These are phyloP conservation scores for Yamadazyma buinensis DNA, from an alignment of 1,139 yeast genomes.

Conservation along the genomic window DNA sequence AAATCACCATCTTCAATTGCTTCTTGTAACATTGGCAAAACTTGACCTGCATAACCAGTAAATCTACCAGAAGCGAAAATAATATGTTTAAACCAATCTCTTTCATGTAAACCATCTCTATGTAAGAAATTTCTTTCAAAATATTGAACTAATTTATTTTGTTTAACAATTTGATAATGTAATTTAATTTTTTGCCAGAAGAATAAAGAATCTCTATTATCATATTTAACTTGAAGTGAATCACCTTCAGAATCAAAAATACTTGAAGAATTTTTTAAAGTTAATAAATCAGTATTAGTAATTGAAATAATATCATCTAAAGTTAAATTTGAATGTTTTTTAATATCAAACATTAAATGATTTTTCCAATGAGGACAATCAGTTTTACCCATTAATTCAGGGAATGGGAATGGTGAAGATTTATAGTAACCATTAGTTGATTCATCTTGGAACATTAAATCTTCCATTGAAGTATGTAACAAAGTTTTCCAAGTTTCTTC, in stretches of 20 bases:
- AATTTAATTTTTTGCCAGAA: slow-evolving; percentile 44
- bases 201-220: slow-evolving; percentile 28
- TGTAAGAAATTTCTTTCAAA: slow-evolving; percentile 68
- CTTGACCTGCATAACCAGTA: slow-evolving; percentile 84
- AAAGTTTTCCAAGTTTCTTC: slow-evolving; percentile 17
- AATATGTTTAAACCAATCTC: slow-evolving; percentile 87
- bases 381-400: slow-evolving; percentile 17
- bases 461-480: slow-evolving; percentile 17
- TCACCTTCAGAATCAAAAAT: slow-evolving; percentile 35
- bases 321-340: slow-evolving; percentile 16
- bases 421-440: slow-evolving; percentile 24
- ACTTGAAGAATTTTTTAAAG: slow-evolving; percentile 23
- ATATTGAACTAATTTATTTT: slow-evolving; percentile 44
- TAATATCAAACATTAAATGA: slow-evolving; percentile 9
- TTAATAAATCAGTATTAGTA: slow-evolving; percentile 24
- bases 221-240: slow-evolving; percentile 32
- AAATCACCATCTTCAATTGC: slow-evolving; percentile 69
- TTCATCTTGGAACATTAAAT: slow-evolving; percentile 18
- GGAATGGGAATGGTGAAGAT: slow-evolving; percentile 18
- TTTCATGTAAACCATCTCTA: slow-evolving; percentile 56
- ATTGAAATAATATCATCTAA: slow-evolving; percentile 25
- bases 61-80: slow-evolving; percentile 80
- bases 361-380: slow-evolving; percentile 11
- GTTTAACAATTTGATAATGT: slow-evolving; percentile 27
- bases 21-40: slow-evolving; percentile 75